Conservation (phyloP, 176 grass and related monocot genomes). For the Oryza officinalis region DNA sequence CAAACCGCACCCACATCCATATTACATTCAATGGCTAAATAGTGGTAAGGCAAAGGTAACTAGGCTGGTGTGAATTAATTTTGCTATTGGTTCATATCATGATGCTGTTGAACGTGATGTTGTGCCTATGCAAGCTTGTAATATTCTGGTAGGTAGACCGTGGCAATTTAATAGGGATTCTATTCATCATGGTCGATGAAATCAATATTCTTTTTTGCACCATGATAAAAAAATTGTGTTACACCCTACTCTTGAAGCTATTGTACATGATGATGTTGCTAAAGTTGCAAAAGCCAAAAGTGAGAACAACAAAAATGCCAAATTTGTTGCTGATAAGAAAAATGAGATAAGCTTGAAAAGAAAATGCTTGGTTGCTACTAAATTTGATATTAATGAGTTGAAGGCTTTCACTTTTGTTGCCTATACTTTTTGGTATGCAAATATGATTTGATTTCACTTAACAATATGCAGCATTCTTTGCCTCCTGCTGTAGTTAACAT, state of each 20-base stretch:
- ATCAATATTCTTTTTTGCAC: neutral
- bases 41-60: too few relatives aligned
- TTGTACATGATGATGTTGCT: neutral
- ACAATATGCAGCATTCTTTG: too few relatives aligned
- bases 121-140: neutral
- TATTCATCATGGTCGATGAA: neutral
- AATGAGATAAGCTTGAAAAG: too few relatives aligned
- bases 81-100: neutral
- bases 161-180: neutral
- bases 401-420: too few relatives aligned
- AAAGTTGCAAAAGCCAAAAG: neutral
- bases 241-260: neutral
- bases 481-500: too few relatives aligned
- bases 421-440: too few relatives aligned
- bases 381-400: neutral
- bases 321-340: too few relatives aligned
- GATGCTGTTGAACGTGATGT: neutral
- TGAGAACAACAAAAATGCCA: neutral
- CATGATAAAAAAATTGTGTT: too few relatives aligned
- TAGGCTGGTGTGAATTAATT: neutral
- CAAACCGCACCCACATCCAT: too few relatives aligned
- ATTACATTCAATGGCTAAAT: too few relatives aligned
- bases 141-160: neutral
- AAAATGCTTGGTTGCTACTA: neutral
- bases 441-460: too few relatives aligned